These are phyloP conservation scores for Amaranthus cruentus DNA, from an alignment of 148 eudicot genomes.

Conservation along the genomic window DNA sequence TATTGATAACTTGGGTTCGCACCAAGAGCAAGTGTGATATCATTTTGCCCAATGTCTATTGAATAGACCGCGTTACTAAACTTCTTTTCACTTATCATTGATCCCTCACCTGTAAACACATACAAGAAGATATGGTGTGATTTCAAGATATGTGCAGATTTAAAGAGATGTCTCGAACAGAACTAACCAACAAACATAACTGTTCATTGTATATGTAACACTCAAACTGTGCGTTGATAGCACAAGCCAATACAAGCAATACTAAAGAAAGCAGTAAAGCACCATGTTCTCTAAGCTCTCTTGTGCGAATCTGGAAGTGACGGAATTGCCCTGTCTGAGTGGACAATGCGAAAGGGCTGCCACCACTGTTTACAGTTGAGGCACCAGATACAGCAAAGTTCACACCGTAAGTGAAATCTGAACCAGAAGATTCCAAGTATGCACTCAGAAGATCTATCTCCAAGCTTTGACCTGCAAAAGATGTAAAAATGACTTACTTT, in stretches of 20 bases:
- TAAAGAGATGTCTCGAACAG: neutral
- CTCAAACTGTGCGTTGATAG: too few species aligned
- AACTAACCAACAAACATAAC: too few species aligned
- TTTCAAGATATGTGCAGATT: neutral
- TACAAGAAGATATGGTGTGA: neutral
- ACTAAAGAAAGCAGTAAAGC: neutral
- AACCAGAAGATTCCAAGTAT: conserved; percentile 32
- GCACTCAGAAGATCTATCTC: conserved; percentile 25
- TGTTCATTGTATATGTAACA: too few species aligned
- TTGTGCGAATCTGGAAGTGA: conserved; percentile 33
- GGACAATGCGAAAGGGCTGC: conserved; percentile 23
- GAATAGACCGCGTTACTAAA: conserved; percentile 28
- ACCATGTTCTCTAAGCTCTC: conserved; percentile 31
- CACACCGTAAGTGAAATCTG: conserved; percentile 28
- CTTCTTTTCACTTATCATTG: conserved; percentile 28
- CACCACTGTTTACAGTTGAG: conserved; percentile 22
- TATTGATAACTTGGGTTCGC: conserved; percentile 21
- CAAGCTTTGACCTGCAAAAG: conserved; percentile 27
- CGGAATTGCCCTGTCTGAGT: conserved; percentile 28
- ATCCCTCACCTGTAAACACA: conserved; percentile 22
- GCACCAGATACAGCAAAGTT: conserved; percentile 36
- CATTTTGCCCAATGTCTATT: conserved; percentile 34
- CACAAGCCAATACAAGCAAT: too few species aligned
- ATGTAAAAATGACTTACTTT: neutral
- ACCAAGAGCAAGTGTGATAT: conserved; percentile 16